These are phyloP conservation scores for Coniochaeta ligniaria DNA, from an alignment of 2,329 filamentous ascomycete genomes.

Conservation along the genomic window DNA sequence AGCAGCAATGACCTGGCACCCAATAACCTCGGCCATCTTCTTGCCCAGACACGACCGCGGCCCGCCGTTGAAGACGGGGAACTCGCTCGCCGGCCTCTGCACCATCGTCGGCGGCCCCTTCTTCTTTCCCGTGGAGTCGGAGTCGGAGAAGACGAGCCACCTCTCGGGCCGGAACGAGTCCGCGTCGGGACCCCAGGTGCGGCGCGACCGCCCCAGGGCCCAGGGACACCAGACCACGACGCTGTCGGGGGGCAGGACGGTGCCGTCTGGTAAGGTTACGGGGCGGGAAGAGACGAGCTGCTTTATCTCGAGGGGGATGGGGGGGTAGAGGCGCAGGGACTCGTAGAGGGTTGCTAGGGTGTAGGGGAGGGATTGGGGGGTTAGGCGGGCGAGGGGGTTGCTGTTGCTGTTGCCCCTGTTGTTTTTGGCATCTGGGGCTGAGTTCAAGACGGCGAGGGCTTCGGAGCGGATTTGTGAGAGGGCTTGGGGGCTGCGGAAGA, in stretches of 20 bases:
- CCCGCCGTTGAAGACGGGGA: constrained; percentile 59
- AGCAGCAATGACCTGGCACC: constrained; percentile 45
- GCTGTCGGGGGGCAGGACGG: constrained; percentile 43
- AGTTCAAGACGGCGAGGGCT: constrained; percentile 19
- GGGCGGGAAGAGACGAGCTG: constrained; percentile 37
- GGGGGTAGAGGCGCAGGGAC: constrained; percentile 52
- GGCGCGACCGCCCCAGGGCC: constrained; percentile 52
- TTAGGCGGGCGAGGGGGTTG: constrained; percentile 26
- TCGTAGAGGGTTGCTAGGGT: constrained; percentile 57
- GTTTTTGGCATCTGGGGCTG: constrained; percentile 4
- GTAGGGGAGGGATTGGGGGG: constrained; percentile 42
- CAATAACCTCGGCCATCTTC: constrained; percentile 57
- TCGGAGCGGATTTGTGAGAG: constrained; percentile 35
- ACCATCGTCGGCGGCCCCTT: constrained; percentile 25
- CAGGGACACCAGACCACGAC: constrained; percentile 58
- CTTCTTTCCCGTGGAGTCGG: background rate
- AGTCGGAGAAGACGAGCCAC: constrained; percentile 32
- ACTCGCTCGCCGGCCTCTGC: constrained; percentile 43
- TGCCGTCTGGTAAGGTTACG: constrained; percentile 53
- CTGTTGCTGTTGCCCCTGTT: too few species aligned
- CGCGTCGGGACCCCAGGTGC: constrained; percentile 51
- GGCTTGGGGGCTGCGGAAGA: constrained; percentile 42
- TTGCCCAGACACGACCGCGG: constrained; percentile 54
- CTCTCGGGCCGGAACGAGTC: constrained; percentile 48
- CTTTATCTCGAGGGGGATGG: constrained; percentile 60